phyloP scores from a whole-genome alignment of 352 stramenopile species.

The Phytopythium litorale region DNA sequence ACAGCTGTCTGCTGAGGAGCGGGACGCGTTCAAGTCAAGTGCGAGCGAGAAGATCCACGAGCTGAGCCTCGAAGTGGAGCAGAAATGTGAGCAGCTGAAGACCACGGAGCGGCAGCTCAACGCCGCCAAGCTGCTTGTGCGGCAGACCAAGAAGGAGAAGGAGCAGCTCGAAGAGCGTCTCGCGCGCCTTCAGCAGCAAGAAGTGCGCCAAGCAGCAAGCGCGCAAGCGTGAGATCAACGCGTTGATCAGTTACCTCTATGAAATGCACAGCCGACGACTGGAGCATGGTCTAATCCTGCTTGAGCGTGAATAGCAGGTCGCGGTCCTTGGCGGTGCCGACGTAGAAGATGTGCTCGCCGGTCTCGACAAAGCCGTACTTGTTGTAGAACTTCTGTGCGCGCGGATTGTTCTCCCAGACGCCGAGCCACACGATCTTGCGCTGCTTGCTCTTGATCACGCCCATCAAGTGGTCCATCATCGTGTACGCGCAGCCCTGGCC shows the following conservation, averaged over 20 bases:
- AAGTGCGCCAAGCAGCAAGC: neutral
- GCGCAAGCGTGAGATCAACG: no score
- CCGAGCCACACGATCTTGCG: constrained; percentile 25
- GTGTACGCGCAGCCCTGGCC: constrained; percentile 18
- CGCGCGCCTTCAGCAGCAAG: neutral
- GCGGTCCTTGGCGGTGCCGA: constrained; percentile 14
- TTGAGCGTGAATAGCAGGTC: constrained; percentile 19
- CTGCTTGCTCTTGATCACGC: constrained; percentile 15
- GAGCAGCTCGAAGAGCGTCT: constrained; percentile 25
- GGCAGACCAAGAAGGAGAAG: constrained; percentile 73
- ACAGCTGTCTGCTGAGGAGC: constrained; percentile 31
- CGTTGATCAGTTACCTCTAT: no score
- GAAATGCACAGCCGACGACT: no score
- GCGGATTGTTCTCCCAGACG: constrained; percentile 30
- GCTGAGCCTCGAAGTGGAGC: constrained; percentile 32
- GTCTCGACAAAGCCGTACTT: constrained; percentile 29
- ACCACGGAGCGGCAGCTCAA: constrained; percentile 60
- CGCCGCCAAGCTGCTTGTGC: constrained; percentile 58
- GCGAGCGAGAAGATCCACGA: constrained; percentile 27
- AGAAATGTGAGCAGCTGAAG: constrained; percentile 45
- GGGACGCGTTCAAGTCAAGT: constrained; percentile 18
- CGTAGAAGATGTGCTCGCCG: constrained; percentile 21
- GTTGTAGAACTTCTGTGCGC: constrained; percentile 29
- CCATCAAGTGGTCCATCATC: constrained; percentile 28
- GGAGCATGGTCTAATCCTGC: neutral